A percentile compares a stretch with the other conserved stretches of the same genome.
Evolutionary conservation across 2,329 filamentous ascomycete species (phyloP).

Genomic region (Corinectria fuckeliana): DNA sequence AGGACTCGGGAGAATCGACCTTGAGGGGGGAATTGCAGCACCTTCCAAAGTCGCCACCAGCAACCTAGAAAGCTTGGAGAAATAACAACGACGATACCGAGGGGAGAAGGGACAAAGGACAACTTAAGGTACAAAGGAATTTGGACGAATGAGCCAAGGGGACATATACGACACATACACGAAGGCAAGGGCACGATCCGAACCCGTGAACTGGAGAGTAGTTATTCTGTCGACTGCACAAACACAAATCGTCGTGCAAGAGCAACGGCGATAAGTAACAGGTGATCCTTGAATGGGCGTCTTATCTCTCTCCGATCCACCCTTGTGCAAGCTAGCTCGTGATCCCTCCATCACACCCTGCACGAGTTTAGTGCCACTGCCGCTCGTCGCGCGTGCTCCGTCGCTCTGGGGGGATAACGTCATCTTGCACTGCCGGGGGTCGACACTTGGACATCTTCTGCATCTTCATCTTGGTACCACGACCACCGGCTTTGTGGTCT

Average conservation of each 20-base stretch:
- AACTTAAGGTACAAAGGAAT: not conserved
- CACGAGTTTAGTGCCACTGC: conserved; percentile 30
- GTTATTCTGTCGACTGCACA: not conserved
- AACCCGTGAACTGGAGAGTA: too few relatives aligned
- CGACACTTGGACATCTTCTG: not conserved
- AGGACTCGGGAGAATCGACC: not conserved
- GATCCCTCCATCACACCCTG: conserved; percentile 28
- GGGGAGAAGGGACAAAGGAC: not conserved
- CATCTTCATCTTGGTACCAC: not conserved
- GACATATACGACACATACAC: not conserved
- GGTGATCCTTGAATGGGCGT: conserved; percentile 14
- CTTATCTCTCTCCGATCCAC: conserved; percentile 26
- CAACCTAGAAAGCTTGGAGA: not conserved
- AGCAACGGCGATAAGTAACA: conserved; percentile 6
- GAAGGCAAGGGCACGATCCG: not conserved
- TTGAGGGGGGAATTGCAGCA: not conserved
- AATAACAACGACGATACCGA: not conserved
- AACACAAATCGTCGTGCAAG: not conserved
- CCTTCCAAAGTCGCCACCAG: not conserved
- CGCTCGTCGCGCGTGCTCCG: conserved; percentile 31
- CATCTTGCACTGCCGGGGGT: conserved; percentile 26
- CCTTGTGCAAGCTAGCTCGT: conserved; percentile 32
- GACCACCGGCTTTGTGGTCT: not conserved
- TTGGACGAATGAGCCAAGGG: not conserved
- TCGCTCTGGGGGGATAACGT: conserved; percentile 29